A percentile compares a stretch with the other conserved stretches of the same genome.
Conservation (phyloP, 176 grass and related monocot genomes). For the Luzula sylvatica region DNA sequence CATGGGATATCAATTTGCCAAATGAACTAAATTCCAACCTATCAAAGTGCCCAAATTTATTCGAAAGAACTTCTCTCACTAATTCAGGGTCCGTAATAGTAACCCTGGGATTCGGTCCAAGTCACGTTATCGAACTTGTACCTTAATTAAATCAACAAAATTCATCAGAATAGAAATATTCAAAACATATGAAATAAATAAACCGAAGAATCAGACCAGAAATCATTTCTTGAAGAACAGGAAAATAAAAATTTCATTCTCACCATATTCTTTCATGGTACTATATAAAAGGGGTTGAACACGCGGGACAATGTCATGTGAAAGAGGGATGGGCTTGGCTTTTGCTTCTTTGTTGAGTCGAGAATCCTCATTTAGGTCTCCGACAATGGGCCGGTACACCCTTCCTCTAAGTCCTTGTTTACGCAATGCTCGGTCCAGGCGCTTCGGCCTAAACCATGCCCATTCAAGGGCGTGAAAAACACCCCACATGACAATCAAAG, state of each 20-base stretch:
- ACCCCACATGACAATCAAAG: constrained; percentile 18
- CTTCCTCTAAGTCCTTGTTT: constrained; percentile 31
- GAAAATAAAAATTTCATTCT: not conserved
- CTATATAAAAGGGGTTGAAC: constrained; percentile 32
- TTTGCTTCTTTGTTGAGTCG: too few species aligned
- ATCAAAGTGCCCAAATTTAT: constrained; percentile 3
- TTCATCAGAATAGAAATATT: too few species aligned
- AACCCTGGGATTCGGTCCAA: not conserved
- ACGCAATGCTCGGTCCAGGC: constrained; percentile 27
- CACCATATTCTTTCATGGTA: too few species aligned
- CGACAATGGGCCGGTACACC: constrained; percentile 22
- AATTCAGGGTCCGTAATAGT: too few species aligned
- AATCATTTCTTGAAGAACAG: too few species aligned
- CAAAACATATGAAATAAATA: too few species aligned
- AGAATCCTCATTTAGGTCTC: constrained; percentile 27
- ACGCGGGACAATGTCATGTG: constrained; percentile 31
- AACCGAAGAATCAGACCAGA: too few species aligned
- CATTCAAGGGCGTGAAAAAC: too few species aligned
- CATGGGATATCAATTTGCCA: constrained; percentile 10
- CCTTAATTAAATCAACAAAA: too few species aligned
- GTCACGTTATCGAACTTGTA: constrained; percentile 4
- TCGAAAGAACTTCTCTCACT: too few species aligned
- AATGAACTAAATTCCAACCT: not conserved
- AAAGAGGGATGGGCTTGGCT: constrained; percentile 33
- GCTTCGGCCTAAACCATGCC: constrained; percentile 26